Evolutionary conservation across 2,329 filamentous ascomycete species (phyloP), one percentile per base, ranked within the genome.

Genomic region (Coleophoma cylindrospora): DNA sequence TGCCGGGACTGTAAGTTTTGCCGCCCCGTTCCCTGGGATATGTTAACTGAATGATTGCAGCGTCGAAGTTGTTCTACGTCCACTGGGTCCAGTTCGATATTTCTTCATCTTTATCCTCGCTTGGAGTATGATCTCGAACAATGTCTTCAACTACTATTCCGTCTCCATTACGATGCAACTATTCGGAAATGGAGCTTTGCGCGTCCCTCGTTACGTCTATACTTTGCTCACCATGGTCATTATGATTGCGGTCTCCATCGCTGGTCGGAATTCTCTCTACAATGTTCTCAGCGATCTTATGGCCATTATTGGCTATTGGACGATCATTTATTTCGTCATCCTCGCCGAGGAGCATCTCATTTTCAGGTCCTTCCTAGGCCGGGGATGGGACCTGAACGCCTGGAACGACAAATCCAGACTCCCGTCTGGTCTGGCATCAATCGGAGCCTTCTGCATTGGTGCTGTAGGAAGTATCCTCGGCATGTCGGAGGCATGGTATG

Each of bases 401-500:
- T 87, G 84, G 64, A 74, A 82, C 51, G 70, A 77, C 49, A 74
- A 76, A 0, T 59, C 67, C 1, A 76, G 74, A 49, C 73, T 89
- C 0, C 84, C 85, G 0, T 71, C 77, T 0, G 80, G 84, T 2
- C 72, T 84, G 41, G 83, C 85, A 0, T 83, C 84, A 3, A 54
- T 82, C 8, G 58, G 74, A 2, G 80, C 84, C 0, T 87, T 88
- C 65, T 72, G 72, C 58, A 76, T 77, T 51, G 86, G 85, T 41
- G 68, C 85, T 37, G 71, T 73, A 1, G 86, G 85, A 11, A 82
- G 85, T 60, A 73, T 86, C 6, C 70, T 78, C 10, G 85, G 85
- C 8, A 88, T 88, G 82, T 77, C 76, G 34, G 84, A 89, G 66
- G 65, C 70, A 0, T 89, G 84, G 83, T 85, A 71, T 57, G 76